These are phyloP conservation scores for Naganishia sp. DNA, from an alignment of 1,284 basidiomycete species.

Conservation along the genomic window DNA sequence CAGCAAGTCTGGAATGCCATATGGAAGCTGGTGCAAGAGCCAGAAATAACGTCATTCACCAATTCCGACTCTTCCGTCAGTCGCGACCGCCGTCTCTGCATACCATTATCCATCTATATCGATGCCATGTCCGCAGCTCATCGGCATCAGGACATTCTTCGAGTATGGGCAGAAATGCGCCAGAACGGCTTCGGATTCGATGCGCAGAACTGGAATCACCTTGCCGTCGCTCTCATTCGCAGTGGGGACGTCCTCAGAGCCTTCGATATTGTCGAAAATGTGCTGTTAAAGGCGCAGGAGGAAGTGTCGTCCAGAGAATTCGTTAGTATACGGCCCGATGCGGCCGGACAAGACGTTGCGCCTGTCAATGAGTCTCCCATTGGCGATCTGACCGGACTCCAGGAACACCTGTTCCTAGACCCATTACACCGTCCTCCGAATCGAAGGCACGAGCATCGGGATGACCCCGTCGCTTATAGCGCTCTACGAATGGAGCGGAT, in stretches of 20 bases:
- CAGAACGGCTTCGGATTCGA: constrained; percentile 78
- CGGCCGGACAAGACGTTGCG: constrained; percentile 33
- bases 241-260: constrained; percentile 78
- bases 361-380: constrained; percentile 34
- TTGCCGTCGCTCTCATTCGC: constrained; percentile 71
- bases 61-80: constrained; percentile 27
- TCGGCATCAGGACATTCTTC: constrained; percentile 64
- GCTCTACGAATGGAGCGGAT: constrained; percentile 4
- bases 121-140: constrained; percentile 71
- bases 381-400: constrained; percentile 2
- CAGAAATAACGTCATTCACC: neutral
- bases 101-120: constrained; percentile 82
- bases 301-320: constrained; percentile 10
- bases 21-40: constrained; percentile 60
- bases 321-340: neutral
- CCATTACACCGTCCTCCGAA: constrained; percentile 24
- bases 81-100: constrained; percentile 63
- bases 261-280: constrained; percentile 76
- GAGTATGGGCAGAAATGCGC: constrained; percentile 68
- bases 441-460: constrained; percentile 25
- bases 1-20: constrained; percentile 71
- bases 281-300: constrained; percentile 63
- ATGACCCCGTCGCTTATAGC: constrained; percentile 2
- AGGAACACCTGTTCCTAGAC: constrained; percentile 4
- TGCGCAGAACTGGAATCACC: constrained; percentile 89